Evolutionary conservation across 306 rosid species (phyloP), one percentile per base, ranked within the genome.

Genomic region (Fragaria vesca): DNA sequence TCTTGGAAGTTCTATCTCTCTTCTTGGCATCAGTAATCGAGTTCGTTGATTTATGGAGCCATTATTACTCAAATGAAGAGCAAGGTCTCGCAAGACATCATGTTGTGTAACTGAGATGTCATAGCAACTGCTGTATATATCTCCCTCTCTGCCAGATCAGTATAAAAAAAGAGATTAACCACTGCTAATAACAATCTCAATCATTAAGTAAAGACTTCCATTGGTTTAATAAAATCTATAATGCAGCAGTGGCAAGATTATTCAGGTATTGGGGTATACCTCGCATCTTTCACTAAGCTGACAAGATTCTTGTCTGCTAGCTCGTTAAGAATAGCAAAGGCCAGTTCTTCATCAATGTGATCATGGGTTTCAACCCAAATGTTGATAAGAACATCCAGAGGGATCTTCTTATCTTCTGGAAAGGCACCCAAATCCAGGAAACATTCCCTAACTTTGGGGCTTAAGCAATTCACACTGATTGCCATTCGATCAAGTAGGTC

Each of bases 371-470:
- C 97, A 42, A 89, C 89, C 98, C 98, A 94, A 81, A 89, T 84
- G 43, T 87, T 94, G 87, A 86, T 88, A 75, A 94, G 95, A 78
- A 88, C 85, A 45, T 92, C 97, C 0, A 94, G 82, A n/a, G 98
- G 97, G 20, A 94, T 94, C 74, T 88, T 92, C 72, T 84, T 89
- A 81, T 94, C 98, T 69, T 94, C 98, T 0, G 97, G 97, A 71
- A 94, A 94, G 32, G 90, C 82, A 62, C 97, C 92, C 72, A 94
- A 66, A 79, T 94, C 98, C 74, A 94, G 85, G 85, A 92, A 94
- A 48, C 98, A 94, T 36, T 89, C 95, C 77, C 83, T 85, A 69
- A 92, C 89, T 74, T 83, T 87, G 28, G 78, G 79, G 0, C 83
- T 78, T 8, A 94, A 81, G 66, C 77, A 85, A 57, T 86, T 88